Percentiles rank a stretch among this genome's conserved stretches.
These are phyloP conservation scores for Aspergillus kassunensis DNA, from an alignment of 495 filamentous ascomycete species.

Conservation along the genomic window DNA sequence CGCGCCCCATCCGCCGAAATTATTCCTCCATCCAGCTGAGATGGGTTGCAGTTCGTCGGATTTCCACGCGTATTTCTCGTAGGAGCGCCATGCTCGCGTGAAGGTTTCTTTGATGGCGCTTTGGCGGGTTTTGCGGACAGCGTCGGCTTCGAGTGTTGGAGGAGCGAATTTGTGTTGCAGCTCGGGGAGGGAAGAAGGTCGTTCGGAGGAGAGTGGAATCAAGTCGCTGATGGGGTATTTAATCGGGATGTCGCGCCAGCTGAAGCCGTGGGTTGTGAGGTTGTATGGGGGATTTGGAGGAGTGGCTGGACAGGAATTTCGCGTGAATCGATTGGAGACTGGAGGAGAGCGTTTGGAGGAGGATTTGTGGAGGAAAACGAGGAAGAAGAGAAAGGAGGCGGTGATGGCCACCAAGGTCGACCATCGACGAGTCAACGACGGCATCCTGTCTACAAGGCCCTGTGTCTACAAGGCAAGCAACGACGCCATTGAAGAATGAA, in stretches of 20 bases:
- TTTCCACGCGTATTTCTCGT: conserved; percentile 62
- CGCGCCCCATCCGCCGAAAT: conserved; percentile 78
- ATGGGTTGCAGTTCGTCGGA: conserved; percentile 66
- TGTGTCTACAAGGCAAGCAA: background rate
- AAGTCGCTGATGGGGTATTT: conserved; percentile 3
- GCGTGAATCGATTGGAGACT: background rate
- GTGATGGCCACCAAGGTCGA: background rate
- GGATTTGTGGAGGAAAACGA: background rate
- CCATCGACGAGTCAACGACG: background rate
- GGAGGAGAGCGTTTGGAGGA: background rate
- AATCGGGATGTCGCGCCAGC: conserved; percentile 6
- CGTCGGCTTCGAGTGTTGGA: background rate
- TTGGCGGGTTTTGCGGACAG: conserved; percentile 14
- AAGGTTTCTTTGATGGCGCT: conserved; percentile 56
- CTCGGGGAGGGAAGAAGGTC: background rate
- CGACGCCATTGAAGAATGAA: no score
- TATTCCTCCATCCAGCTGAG: conserved; percentile 50
- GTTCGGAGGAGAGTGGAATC: background rate
- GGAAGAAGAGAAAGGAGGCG: background rate
- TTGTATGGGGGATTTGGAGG: conserved; percentile 9
- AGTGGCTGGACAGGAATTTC: background rate
- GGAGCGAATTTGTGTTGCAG: conserved; percentile 3
- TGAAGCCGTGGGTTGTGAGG: conserved; percentile 4
- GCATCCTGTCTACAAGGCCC: background rate
- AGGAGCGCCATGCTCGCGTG: conserved; percentile 59